Evolutionary conservation across 1,284 basidiomycete species (phyloP), one percentile per base, ranked within the genome.

Genomic region (Cryptococcus wingfieldii): DNA sequence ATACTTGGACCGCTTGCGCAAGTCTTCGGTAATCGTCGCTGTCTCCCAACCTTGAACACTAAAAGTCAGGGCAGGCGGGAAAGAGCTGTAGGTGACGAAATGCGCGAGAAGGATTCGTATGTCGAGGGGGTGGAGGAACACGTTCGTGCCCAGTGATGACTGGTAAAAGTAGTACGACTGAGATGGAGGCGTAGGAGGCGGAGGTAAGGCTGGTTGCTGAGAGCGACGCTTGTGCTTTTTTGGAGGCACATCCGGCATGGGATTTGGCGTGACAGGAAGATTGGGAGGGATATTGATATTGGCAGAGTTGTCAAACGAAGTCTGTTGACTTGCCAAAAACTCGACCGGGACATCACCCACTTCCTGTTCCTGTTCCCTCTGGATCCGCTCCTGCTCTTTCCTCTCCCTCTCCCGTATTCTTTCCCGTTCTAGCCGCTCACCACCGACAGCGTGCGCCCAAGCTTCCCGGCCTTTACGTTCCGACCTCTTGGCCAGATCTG

Each of bases 41-140:
- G 82, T 79, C 9, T 88, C 83, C 25, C 84, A 83, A 3, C 86
- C 85, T 62, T 91, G 88, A 10, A 96, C 86, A 16, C 83, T 83
- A 46, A 98, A 82, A 1, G 83, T 81, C 58, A 98, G 87, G 14
- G 81, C 81, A 61, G 89, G 84, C 0, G 96, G 95, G 74, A 98
- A 95, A 2, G 85, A 82, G 1, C 86, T 78, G 66, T 98, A 98
- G 56, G 82, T 83, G 64, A 84, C 81, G 77, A 87, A 97, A 72
- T 94, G 87, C 12, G 90, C 83, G 16, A 93, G 80, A 14, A 99
- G 82, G 55, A 97, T 92, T 76, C 88, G 89, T 77, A 95, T 96
- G 74, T 99, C 95, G 41, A 98, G 83, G 2, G 95, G 94, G 70
- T 96, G 92, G 14, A 99, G 83, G 79, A 89, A 99, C 66, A 98